Evolutionary conservation across 2,329 filamentous ascomycete species (phyloP).

Genomic region (Pseudopyricularia cyperi): DNA sequence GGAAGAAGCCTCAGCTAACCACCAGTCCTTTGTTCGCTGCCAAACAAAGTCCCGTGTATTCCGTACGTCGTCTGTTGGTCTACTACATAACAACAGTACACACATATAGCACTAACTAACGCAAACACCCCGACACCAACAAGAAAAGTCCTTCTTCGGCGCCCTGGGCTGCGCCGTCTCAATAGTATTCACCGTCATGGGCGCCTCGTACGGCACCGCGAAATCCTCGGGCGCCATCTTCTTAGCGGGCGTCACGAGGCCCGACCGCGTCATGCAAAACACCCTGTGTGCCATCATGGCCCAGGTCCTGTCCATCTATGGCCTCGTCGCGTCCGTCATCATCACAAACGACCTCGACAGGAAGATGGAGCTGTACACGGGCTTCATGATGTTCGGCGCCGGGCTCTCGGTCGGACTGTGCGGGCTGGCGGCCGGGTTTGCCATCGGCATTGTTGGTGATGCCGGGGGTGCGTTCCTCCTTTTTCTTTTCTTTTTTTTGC

Average conservation of each 20-base stretch:
- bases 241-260: constrained; percentile 91
- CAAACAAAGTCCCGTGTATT: constrained; percentile 33
- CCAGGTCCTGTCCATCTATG: constrained; percentile 99
- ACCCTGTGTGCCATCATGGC: constrained; percentile 99
- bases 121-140: not conserved
- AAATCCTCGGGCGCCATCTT: constrained; percentile 98
- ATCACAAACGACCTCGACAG: constrained; percentile 67
- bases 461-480: constrained; percentile 55
- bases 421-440: constrained; percentile 71
- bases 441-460: constrained; percentile 77
- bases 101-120: constrained; percentile 1
- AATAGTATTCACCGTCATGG: constrained; percentile 36
- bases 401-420: constrained; percentile 68
- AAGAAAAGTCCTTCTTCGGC: constrained; percentile 70
- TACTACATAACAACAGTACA: not conserved
- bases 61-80: constrained; percentile 18
- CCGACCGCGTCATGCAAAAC: constrained; percentile 98
- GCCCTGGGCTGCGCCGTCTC: constrained; percentile 77
- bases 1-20: no score
- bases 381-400: constrained; percentile 73
- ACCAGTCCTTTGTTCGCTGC: no score
- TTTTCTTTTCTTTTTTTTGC: not conserved
- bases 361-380: constrained; percentile 58
- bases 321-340: constrained; percentile 73
- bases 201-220: constrained; percentile 93